Evolutionary conservation across 768 basidiomycete species (phyloP), one percentile per base, ranked within the genome.

Genomic region (Mycena amicta): DNA sequence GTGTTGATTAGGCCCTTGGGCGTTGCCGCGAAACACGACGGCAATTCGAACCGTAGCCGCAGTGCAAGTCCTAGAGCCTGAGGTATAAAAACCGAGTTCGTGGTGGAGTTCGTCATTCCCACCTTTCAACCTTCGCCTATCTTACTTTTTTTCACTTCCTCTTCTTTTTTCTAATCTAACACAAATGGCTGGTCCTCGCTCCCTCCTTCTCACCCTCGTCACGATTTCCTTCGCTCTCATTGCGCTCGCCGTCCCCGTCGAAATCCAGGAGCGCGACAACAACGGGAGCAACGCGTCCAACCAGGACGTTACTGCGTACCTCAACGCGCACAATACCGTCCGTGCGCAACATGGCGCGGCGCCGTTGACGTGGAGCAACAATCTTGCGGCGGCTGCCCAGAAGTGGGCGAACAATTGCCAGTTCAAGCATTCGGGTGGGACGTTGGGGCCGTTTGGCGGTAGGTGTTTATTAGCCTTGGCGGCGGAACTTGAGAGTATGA

Each of bases 321-420:
- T 83, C 26, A 45, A 56, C 12, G 73, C 67, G n/a, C 82, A 83
- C 71, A 84, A 83, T 71, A 61, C 67, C 1, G 66, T 77, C 57
- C 72, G 82, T 27, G 68, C 74, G 1, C 59, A 71, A 56, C 80
- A 82, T 65, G 80, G 78, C 27, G 84, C 83, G 4, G 22, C 59
- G 0, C 23, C 75, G 3, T 66, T 86, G 22, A 76, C 75, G 0
- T 86, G 83, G 82, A 77, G 71, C 65, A 63, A 74, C 52, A 67
- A 66, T 0, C 68, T 82, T 26, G 79, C 80, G 0, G 63, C 61
- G 4, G 72, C 70, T 28, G 84, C 84, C 2, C 73, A 78, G 55
- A 59, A 68, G n/a, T 81, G 79, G 76, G 81, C 82, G 13, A 69
- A 77, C 56, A 66, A 66, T 26, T 85, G 84, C 62, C 67, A 74